Conservation (phyloP, 257 asterid species). For the Capsicum chinense region DNA sequence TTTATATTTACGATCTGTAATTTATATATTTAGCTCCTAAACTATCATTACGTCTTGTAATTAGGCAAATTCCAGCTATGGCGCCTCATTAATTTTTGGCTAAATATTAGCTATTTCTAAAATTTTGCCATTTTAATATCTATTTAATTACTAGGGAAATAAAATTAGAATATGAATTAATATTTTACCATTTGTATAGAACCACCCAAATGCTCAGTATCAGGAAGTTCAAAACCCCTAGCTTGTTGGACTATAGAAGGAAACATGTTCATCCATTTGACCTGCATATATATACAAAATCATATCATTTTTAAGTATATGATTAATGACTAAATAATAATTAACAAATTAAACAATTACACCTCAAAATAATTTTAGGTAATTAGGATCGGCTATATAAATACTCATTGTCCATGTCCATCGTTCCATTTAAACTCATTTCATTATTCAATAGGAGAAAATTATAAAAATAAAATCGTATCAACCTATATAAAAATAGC, state of each 20-base stretch:
- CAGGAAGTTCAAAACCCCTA: conserved; percentile 51
- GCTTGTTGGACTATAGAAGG: conserved; percentile 61
- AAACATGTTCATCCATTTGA: conserved; percentile 66
- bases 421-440: neutral
- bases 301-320: neutral
- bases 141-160: neutral
- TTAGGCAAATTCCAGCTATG: too few relatives aligned
- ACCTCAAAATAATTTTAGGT: neutral
- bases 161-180: neutral
- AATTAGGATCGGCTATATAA: neutral
- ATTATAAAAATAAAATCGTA: neutral
- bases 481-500: neutral
- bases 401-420: neutral
- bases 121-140: too few relatives aligned
- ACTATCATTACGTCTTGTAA: too few relatives aligned
- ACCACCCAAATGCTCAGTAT: conserved; percentile 53
- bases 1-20: too few relatives aligned
- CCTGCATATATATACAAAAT: conserved; percentile 39
- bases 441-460: neutral
- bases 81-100: too few relatives aligned
- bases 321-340: neutral
- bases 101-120: too few relatives aligned
- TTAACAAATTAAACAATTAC: neutral
- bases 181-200: conserved; percentile 37
- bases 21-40: too few relatives aligned